phyloP scores from a whole-genome alignment of 202 grass and related monocot genomes.

The Musa balbisiana region DNA sequence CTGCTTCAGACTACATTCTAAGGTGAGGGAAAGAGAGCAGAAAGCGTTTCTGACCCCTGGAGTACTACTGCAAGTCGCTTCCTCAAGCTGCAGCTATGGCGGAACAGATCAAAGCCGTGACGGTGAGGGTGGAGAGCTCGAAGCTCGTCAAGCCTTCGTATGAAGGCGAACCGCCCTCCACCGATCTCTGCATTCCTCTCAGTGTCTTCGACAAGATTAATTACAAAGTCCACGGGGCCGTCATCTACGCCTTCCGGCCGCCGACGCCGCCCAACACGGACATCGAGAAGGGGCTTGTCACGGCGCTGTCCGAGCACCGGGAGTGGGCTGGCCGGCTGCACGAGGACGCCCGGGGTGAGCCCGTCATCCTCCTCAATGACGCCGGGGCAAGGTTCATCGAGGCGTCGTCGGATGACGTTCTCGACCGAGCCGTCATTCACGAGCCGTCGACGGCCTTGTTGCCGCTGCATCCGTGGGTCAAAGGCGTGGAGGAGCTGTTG shows the following conservation, averaged over 20 bases:
- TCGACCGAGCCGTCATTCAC: conserved; percentile 23
- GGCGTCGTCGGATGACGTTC: conserved; percentile 31
- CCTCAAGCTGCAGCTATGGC: background rate
- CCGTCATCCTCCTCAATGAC: conserved; percentile 41
- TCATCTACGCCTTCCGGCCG: conserved; percentile 61
- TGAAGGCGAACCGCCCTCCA: background rate
- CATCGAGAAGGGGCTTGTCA: conserved; percentile 37
- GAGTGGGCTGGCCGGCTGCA: conserved; percentile 41
- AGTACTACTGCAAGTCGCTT: too few species aligned
- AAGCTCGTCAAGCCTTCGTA: conserved; percentile 39
- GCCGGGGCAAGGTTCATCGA: conserved; percentile 39
- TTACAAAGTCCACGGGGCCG: conserved; percentile 36
- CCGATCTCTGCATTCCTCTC: conserved; percentile 23
- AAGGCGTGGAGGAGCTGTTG: conserved; percentile 33
- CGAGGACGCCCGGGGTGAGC: conserved; percentile 19
- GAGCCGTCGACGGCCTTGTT: conserved; percentile 37
- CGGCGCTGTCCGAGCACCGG: conserved; percentile 37
- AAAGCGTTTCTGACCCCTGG: too few species aligned
- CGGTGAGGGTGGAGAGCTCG: conserved; percentile 44
- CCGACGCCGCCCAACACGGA: conserved; percentile 37
- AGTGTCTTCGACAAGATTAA: conserved; percentile 59
- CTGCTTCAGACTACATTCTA: too few species aligned
- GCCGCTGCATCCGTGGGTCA: conserved; percentile 32
- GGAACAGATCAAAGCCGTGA: conserved; percentile 23
- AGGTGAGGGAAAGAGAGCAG: too few species aligned